Evolutionary conservation across 2,329 filamentous ascomycete genomes (phyloP).

Genomic region (Sporothrix globosa): DNA sequence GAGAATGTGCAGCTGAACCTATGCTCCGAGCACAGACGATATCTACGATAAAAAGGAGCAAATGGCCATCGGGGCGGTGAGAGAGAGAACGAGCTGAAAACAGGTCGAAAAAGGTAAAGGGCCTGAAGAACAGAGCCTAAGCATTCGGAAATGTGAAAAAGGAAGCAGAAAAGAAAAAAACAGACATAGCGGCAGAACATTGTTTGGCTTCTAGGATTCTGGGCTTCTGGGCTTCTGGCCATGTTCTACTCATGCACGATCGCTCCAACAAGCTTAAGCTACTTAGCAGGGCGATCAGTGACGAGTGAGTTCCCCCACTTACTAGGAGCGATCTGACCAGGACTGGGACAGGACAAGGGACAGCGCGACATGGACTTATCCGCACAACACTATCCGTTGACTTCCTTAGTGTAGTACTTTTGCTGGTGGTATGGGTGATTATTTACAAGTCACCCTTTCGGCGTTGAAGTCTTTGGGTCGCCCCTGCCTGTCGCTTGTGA

Average conservation of each 20-base stretch:
- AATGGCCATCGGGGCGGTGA: neutral
- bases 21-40: neutral
- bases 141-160: neutral
- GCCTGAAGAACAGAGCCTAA: neutral
- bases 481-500: neutral
- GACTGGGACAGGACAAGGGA: conserved; percentile 12
- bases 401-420: neutral
- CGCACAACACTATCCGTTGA: conserved; percentile 12
- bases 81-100: neutral
- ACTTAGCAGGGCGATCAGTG: conserved; percentile 10
- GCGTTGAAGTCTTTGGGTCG: neutral
- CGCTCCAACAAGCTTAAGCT: neutral
- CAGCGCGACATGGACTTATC: too few species aligned
- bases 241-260: neutral
- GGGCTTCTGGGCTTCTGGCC: neutral
- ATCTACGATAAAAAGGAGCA: neutral
- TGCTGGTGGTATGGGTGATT: neutral
- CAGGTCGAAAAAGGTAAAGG: neutral
- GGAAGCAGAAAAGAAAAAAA: neutral
- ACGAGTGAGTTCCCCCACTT: neutral
- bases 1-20: neutral
- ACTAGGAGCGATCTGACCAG: conserved; percentile 20
- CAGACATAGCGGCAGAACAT: neutral
- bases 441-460: neutral
- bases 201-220: neutral